Evolutionary conservation across 1,284 basidiomycete species (phyloP), one percentile per base, ranked within the genome.

Genomic region (Cryptococcus depauperatus): DNA sequence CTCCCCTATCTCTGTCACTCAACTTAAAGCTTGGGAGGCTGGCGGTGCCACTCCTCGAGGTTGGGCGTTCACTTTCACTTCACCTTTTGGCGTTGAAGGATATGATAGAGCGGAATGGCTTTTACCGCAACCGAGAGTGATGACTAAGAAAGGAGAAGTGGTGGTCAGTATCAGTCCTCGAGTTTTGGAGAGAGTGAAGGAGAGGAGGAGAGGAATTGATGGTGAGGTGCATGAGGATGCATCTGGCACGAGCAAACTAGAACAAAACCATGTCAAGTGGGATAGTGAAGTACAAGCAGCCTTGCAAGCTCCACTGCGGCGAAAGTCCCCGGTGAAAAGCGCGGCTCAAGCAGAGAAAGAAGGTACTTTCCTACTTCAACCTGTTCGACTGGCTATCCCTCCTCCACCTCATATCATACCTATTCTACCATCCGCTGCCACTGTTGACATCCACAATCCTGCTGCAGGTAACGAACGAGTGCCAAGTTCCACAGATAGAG

Each of bases 11-110:
- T 48, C 58, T 19, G 42, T 46, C 5, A 43, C 35, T 25, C 57
- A 53, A 10, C 42, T 49, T n/a, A 41, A 41, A 23, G 45, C 43
- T 16, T 48, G 50, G 14, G 55, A 62, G 18, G 44, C 37, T 5
- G 43, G 47, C 5, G 37, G 43, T 16, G 18, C 45, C 3, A 35
- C 68, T n/a, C 63, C 78, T 7, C 77, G 78, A 33, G 77, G 80
- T 62, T 84, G 88, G 53, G 75, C 81, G 13, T 72, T 85, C 47
- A 82, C 84, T 4, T 88, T 83, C 72, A 77, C 81, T 23, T 85
- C 87, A 23, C 82, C 84, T 6, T 74, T 86, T 7, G 77, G 79
- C 47, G 78, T 10, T 30, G 29, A 30, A n/a, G 29, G n/a, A n/a
- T 16, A 21, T 16, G 35, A 37, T 19, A n/a, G 85, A 25, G 82